Base-by-base conservation (phyloP, 179 eudicot species). In the Pouteria campechiana region DNA sequence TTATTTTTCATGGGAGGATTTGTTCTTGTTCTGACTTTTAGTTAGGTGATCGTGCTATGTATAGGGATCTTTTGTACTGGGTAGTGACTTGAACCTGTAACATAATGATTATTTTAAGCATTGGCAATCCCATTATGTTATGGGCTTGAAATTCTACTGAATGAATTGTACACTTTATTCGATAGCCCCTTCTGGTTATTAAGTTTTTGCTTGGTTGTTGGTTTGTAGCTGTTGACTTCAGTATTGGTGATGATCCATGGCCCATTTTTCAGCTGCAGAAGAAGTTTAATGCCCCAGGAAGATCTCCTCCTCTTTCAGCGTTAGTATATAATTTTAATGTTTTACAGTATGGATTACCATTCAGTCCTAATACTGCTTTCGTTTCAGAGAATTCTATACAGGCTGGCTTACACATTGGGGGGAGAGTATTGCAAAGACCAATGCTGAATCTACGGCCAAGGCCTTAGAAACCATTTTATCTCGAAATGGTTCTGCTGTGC, bases 381-480 rank as follows among this genome's bases (percentile, higher is more conserved):
- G 4, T 48, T 65, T 30, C 69, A 89, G 97, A 23, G 97, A 89
- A 52, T 89, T 89, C 44, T 89, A 89, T 47, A 81, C 97, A n/a
- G 97, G 97, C 44, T 89, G 97, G 97, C 97, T 89, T 50, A 85
- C 97, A 19, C 95, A 89, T 33, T 85, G 97, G 97, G 95, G 95
- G 46, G 97, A 89, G 55, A 60, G 74, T 22, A 61, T 63, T 56
- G 95, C 86, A 13, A 74, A 54, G 47, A 89, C 97, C 27, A 74
- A 60, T 68, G 97, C 93, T 33, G 57, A 44, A 46, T 76, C 32
- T 68, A 81, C 93, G 13, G 97, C 95, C 52, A 47, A 66, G 27
- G 77, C 70, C 53, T 76, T 89, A 28, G 81, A 72, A 47, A 78
- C 71, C 54, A 89, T 89, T n/a, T 55, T 89, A 44, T 74, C 83